Base-by-base conservation (phyloP, 2,329 filamentous ascomycete genomes). In the Claviceps lovelessii region DNA sequence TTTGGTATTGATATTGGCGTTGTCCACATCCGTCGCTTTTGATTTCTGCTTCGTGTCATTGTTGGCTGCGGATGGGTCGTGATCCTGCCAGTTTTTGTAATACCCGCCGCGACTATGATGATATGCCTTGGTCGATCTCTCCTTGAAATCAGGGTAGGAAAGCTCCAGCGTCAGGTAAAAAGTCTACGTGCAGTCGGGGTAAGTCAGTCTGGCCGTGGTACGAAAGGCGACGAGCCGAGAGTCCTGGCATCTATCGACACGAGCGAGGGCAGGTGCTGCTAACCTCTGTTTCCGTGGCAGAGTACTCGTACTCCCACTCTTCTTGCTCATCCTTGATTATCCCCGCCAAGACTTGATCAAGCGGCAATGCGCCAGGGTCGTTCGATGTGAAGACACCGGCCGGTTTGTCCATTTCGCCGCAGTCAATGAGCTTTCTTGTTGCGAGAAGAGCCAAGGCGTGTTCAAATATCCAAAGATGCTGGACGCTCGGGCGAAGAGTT, bases 251-350 rank as follows among this genome's bases (percentile, higher is more conserved):
- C 29, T 29, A 17, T 23, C 4, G 7, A 4, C 8, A 44, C 7
- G 13, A 7, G 29, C 7, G 23, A 31, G 37, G 13, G 49, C 29
- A 9, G 8, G 39, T 23, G 49, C 49, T 23, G 50, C 49, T 17
- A 23, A 79, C 81, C 72, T 85, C 81, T 15, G 75, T 82, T 61
- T 85, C 80, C 0, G 79, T 82, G 3, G 71, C 67, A 0, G 81
- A 84, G 62, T 85, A 85, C 60, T 85, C 81, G 59, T 84, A 84
- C 62, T 85, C 81, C 79, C 80, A 85, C 52, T 83, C 80, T 51
- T 84, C 78, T 56, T 81, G 72, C 6, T 74, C 75, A 33, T 72
- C 70, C 10, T 58, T 57, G 29, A 59, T 55, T 17, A 65, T 55
- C 42, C 65, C 60, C n/a, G 59, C 52, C 33, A 65, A 37, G 15